phyloP scores from a whole-genome alignment of 192 early-diverging fungal species.

The Backusella psychrophila region DNA sequence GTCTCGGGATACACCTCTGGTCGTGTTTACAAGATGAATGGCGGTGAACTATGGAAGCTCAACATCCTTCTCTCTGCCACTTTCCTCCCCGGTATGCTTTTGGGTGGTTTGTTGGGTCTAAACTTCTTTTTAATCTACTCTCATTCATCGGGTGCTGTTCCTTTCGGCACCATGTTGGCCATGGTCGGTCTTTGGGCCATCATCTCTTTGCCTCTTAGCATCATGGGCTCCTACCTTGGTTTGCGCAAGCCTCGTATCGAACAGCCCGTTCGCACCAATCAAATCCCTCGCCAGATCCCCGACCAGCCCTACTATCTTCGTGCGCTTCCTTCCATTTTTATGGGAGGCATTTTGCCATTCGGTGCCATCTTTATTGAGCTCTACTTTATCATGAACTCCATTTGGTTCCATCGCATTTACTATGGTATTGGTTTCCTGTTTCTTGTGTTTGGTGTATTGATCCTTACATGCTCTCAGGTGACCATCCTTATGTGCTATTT shows the following conservation, averaged over 20 bases:
- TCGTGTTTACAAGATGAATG: conserved; percentile 90
- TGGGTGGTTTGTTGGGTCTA: conserved; percentile 60
- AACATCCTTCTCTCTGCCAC: conserved; percentile 82
- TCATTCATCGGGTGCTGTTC: conserved; percentile 86
- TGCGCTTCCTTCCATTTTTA: conserved; percentile 66
- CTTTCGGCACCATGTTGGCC: conserved; percentile 82
- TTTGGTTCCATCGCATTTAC: conserved; percentile 92
- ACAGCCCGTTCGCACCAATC: conserved; percentile 84
- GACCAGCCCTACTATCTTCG: conserved; percentile 82
- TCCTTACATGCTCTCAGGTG: conserved; percentile 82
- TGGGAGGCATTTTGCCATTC: conserved; percentile 89
- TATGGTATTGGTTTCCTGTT: conserved; percentile 93
- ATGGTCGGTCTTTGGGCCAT: conserved; percentile 80
- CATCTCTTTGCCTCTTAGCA: conserved; percentile 79
- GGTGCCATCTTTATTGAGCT: conserved; percentile 95
- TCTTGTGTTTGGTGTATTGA: conserved; percentile 82
- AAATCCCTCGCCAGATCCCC: conserved; percentile 92
- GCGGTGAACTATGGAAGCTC: conserved; percentile 82
- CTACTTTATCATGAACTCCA: conserved; percentile 94
- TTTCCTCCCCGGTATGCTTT: conserved; percentile 72
- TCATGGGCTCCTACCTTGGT: conserved; percentile 73
- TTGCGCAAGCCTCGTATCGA: conserved; percentile 68
- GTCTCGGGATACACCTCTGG: conserved; percentile 91
- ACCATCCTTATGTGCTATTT: conserved; percentile 89
- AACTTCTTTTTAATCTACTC: conserved; percentile 85